Conservation (phyloP, 2,329 filamentous ascomycete genomes). For the Myotisia sp. region DNA sequence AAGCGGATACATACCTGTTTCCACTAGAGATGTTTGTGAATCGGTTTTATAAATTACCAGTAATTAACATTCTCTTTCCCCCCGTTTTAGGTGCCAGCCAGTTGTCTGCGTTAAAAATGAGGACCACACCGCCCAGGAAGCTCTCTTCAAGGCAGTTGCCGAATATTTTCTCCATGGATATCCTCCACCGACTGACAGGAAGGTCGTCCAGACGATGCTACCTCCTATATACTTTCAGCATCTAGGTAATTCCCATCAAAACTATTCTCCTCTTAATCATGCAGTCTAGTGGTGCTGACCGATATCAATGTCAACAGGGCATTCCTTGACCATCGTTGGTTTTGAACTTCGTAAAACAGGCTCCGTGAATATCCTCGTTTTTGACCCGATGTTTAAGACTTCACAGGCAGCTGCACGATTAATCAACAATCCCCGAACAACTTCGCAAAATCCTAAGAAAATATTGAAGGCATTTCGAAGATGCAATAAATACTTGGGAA, state of each 20-base stretch:
- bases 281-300: background rate
- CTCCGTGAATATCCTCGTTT: conserved; percentile 58
- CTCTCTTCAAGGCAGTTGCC: conserved; percentile 54
- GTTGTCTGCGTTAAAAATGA: conserved; percentile 41
- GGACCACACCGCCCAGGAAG: conserved; percentile 35
- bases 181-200: conserved; percentile 37
- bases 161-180: conserved; percentile 54
- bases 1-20: conserved; percentile 18
- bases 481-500: conserved; percentile 51
- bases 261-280: background rate
- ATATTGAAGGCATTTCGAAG: conserved; percentile 62
- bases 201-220: conserved; percentile 55
- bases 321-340: conserved; percentile 82
- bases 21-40: background rate
- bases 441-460: conserved; percentile 34
- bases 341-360: conserved; percentile 57
- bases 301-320: conserved; percentile 41
- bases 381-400: conserved; percentile 72
- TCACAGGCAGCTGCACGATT: conserved; percentile 48
- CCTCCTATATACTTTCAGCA: conserved; percentile 88
- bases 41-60: background rate
- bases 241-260: conserved; percentile 38
- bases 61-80: conserved; percentile 5
- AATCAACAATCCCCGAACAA: conserved; percentile 29
- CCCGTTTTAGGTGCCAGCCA: conserved; percentile 46